phyloP scores from a whole-genome alignment of 1,284 basidiomycete genomes.

The Termitomyces sp. region DNA sequence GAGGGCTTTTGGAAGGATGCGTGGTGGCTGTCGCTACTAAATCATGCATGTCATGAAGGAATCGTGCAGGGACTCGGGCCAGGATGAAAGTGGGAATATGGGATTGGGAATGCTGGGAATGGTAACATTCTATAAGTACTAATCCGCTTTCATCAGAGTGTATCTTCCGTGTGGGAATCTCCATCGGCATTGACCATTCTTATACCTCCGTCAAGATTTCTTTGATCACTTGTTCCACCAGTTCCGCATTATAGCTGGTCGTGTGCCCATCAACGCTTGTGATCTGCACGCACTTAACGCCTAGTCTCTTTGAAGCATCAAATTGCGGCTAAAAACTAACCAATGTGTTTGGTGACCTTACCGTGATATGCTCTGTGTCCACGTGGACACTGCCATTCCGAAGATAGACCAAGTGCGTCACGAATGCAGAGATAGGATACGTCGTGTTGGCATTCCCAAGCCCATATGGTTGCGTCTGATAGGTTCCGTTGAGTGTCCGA shows the following conservation, averaged over 20 bases:
- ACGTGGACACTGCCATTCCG: constrained; percentile 59
- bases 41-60: constrained; percentile 2
- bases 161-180: constrained; percentile 11
- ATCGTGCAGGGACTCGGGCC: not conserved
- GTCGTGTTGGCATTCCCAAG: constrained; percentile 55
- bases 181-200: constrained; percentile 14
- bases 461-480: constrained; percentile 46
- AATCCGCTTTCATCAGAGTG: constrained; percentile 4
- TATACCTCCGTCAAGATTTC: constrained; percentile 34
- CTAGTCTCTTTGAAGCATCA: constrained; percentile 40
- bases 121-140: constrained; percentile 6
- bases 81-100: not conserved
- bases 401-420: constrained; percentile 83
- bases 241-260: constrained; percentile 44
- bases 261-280: constrained; percentile 24
- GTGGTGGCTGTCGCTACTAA: not conserved
- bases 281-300: constrained; percentile 56
- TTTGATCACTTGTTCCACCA: constrained; percentile 45
- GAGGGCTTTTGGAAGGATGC: not conserved
- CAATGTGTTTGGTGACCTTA: constrained; percentile 32
- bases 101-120: not conserved
- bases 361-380: constrained; percentile 56
- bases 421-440: constrained; percentile 67
- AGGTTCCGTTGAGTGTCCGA: constrained; percentile 63
- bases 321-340: not conserved